Percentiles rank a stretch among this genome's conserved stretches.
Conservation (phyloP, 2,329 filamentous ascomycete genomes). For the Trichoderma sp. region DNA sequence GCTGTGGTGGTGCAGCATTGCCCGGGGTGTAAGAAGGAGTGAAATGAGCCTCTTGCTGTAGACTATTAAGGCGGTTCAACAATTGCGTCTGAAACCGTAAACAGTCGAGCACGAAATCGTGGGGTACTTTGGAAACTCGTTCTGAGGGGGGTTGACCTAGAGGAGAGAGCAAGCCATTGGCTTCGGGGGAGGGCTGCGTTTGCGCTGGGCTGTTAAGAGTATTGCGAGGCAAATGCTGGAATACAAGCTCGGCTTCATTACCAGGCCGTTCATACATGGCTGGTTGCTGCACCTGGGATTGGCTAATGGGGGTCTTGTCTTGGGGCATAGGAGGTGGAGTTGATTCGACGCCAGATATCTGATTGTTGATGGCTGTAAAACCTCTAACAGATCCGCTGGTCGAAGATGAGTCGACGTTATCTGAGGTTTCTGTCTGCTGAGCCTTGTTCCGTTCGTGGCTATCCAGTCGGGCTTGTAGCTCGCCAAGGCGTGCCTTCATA, state of each 20-base stretch:
- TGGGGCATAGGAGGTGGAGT: constrained; percentile 19
- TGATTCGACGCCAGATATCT: constrained; percentile 1
- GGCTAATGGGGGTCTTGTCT: not conserved
- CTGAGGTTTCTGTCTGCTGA: constrained; percentile 8
- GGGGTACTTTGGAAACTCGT: constrained; percentile 18
- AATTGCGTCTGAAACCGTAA: constrained; percentile 28
- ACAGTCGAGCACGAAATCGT: constrained; percentile 28
- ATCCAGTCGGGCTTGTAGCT: constrained; percentile 32
- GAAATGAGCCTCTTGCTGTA: constrained; percentile 22
- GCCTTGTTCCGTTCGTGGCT: constrained; percentile 26
- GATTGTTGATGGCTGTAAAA: constrained; percentile 8
- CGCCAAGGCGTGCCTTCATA: constrained; percentile 32
- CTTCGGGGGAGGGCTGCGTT: constrained; percentile 21
- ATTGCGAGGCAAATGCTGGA: constrained; percentile 16
- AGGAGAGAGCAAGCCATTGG: constrained; percentile 24
- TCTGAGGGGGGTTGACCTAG: constrained; percentile 18
- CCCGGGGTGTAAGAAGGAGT: not conserved
- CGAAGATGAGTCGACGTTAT: not conserved
- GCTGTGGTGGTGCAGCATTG: constrained; percentile 1
- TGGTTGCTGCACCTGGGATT: constrained; percentile 17
- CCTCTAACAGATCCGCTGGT: not conserved
- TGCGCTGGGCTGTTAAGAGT: constrained; percentile 25
- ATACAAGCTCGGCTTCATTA: constrained; percentile 19
- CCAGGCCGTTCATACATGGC: constrained; percentile 22
- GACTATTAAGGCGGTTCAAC: constrained; percentile 24